Conservation (phyloP, 768 basidiomycete genomes). For the Suillus subluteus region DNA sequence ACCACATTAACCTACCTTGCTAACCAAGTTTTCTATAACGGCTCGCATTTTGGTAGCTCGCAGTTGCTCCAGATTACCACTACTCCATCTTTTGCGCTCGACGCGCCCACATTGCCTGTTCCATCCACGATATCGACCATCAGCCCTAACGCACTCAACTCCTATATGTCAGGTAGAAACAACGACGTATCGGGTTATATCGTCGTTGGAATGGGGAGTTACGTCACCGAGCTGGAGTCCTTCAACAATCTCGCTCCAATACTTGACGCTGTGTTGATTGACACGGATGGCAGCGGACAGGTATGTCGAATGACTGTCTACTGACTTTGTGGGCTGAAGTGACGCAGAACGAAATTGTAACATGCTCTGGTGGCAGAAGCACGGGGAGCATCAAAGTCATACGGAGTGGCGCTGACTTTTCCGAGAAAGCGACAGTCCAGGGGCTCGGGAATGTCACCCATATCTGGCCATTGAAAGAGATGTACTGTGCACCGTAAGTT, state of each 20-base stretch:
- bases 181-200: conserved; percentile 45
- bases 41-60: conserved; percentile 83
- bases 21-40: conserved; percentile 71
- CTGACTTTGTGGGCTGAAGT: not conserved
- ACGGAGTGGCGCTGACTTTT: conserved; percentile 81
- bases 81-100: conserved; percentile 44
- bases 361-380: conserved; percentile 81
- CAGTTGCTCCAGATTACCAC: conserved; percentile 67
- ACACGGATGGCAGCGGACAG: conserved; percentile 72
- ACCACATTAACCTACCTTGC: conserved; percentile 74
- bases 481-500: conserved; percentile 54
- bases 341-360: conserved; percentile 74
- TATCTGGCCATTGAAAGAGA: conserved; percentile 63
- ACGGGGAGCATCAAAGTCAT: conserved; percentile 79
- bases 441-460: conserved; percentile 59
- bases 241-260: conserved; percentile 86
- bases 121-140: conserved; percentile 50
- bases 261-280: conserved; percentile 76
- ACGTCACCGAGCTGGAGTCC: conserved; percentile 61
- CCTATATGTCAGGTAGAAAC: conserved; percentile 35
- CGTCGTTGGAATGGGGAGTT: conserved; percentile 55
- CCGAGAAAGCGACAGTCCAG: conserved; percentile 59
- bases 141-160: conserved; percentile 37
- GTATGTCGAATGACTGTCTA: conserved; percentile 38
- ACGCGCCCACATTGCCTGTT: conserved; percentile 53